Conservation (phyloP, 2,329 filamentous ascomycete species). For the Bipolaris zeicola region DNA sequence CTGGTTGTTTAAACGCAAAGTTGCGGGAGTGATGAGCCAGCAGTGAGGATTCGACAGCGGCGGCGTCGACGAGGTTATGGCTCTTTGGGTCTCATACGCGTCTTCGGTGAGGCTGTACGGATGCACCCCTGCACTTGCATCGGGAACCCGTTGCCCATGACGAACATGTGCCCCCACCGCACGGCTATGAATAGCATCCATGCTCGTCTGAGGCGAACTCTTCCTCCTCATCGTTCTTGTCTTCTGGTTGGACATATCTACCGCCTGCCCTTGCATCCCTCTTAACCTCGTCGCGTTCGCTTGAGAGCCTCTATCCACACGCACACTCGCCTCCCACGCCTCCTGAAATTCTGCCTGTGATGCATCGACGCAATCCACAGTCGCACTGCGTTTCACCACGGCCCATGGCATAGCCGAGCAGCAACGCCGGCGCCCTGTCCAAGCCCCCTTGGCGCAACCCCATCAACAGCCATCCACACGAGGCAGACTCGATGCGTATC, state of each 20-base stretch:
- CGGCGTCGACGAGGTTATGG: slow-evolving; percentile 11
- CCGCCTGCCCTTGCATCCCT: not conserved
- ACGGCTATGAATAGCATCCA: slow-evolving; percentile 10
- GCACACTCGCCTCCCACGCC: not conserved
- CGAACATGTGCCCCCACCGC: slow-evolving; percentile 6
- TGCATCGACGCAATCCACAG: slow-evolving; percentile 9
- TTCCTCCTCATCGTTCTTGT: not conserved
- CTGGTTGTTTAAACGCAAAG: not conserved
- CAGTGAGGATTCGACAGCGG: slow-evolving; percentile 3
- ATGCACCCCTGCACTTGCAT: slow-evolving; percentile 15
- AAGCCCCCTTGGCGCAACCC: slow-evolving; percentile 4
- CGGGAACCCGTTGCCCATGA: slow-evolving; percentile 15
- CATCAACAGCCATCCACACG: not conserved
- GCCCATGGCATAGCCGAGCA: slow-evolving; percentile 13
- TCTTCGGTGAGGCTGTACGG: slow-evolving; percentile 17
- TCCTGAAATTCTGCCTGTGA: not conserved
- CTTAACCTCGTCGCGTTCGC: not conserved
- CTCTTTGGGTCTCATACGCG: slow-evolving; percentile 8
- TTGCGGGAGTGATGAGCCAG: slow-evolving; percentile 1
- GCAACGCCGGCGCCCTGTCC: not conserved
- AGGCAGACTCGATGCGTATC: not conserved
- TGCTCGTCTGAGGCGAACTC: slow-evolving; percentile 7
- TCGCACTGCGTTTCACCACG: slow-evolving; percentile 12
- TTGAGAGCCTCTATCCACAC: not conserved
- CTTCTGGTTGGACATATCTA: not conserved